phyloP scores from a whole-genome alignment of 805 yeast genomes.

The Hanseniaspora guilliermondii region DNA sequence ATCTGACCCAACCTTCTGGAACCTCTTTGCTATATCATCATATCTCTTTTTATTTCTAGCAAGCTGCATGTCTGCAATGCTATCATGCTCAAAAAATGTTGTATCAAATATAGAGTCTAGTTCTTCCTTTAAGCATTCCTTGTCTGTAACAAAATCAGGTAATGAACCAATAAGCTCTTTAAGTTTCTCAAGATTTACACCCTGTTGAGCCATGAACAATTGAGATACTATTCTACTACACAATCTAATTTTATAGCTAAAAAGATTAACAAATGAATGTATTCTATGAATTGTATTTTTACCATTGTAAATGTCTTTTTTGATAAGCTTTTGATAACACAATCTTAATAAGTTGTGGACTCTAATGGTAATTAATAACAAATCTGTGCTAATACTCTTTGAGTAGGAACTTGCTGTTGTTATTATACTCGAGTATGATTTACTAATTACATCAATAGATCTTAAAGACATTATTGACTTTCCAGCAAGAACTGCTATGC shows the following conservation, averaged over 20 bases:
- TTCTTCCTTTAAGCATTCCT: not conserved
- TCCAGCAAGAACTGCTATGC: not conserved
- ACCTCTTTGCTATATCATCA: conserved; percentile 3
- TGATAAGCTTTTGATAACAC: not conserved
- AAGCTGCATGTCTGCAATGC: not conserved
- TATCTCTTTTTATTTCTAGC: conserved; percentile 10
- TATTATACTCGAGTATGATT: not conserved
- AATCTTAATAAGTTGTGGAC: not conserved
- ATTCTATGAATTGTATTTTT: conserved; percentile 7
- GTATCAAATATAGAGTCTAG: conserved; percentile 8
- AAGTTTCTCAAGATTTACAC: not conserved
- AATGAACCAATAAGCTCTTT: not conserved
- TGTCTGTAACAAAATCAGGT: not conserved
- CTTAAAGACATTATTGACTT: not conserved
- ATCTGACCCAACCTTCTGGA: not conserved
- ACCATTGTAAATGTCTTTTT: not conserved
- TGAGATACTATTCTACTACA: conserved; percentile 6
- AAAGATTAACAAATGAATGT: conserved; percentile 5
- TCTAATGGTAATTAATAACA: not conserved
- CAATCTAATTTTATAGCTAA: conserved; percentile 4
- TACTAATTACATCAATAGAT: conserved; percentile 4
- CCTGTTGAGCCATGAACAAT: conserved; percentile 7
- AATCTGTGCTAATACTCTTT: not conserved
- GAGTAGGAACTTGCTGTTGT: not conserved
- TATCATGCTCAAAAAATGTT: conserved; percentile 1